phyloP scores from a whole-genome alignment of 768 basidiomycete species.

The Boletus tomentosulus region DNA sequence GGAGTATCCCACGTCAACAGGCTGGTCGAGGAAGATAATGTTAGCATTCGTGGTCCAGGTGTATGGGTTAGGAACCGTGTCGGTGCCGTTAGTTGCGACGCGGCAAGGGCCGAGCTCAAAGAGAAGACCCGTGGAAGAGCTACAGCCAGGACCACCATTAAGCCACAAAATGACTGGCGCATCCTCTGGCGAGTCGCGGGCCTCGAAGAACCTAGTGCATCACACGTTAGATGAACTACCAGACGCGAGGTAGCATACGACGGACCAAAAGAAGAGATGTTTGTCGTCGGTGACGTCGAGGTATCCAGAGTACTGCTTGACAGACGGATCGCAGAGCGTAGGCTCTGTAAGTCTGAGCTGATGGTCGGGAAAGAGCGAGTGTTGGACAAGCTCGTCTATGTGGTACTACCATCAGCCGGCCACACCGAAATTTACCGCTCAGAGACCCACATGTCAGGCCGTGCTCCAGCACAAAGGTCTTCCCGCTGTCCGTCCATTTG shows the following conservation, averaged over 20 bases:
- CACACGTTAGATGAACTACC: not conserved
- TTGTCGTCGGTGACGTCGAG: constrained; percentile 75
- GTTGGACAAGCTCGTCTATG: constrained; percentile 60
- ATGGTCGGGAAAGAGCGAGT: constrained; percentile 48
- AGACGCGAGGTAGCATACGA: not conserved
- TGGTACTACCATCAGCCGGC: constrained; percentile 1
- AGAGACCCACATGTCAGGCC: constrained; percentile 61
- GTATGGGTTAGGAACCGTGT: constrained; percentile 69
- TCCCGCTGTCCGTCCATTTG: constrained; percentile 62
- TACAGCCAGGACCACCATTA: constrained; percentile 76
- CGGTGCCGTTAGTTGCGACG: constrained; percentile 63
- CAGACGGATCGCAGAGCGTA: constrained; percentile 71
- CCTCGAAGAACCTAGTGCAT: constrained; percentile 78
- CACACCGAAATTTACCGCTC: not conserved
- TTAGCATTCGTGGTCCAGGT: constrained; percentile 81
- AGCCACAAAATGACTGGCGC: constrained; percentile 90
- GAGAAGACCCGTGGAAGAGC: constrained; percentile 77
- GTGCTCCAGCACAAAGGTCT: constrained; percentile 65
- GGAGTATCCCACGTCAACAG: constrained; percentile 87
- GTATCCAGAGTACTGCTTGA: constrained; percentile 76
- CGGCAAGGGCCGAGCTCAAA: constrained; percentile 92
- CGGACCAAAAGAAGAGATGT: constrained; percentile 85
- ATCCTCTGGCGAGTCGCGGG: constrained; percentile 62
- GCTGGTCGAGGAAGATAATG: constrained; percentile 62
- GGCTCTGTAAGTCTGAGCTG: constrained; percentile 63